Conservation (phyloP, 2,329 filamentous ascomycete species). For the Chrysosporium queenslandicum region DNA sequence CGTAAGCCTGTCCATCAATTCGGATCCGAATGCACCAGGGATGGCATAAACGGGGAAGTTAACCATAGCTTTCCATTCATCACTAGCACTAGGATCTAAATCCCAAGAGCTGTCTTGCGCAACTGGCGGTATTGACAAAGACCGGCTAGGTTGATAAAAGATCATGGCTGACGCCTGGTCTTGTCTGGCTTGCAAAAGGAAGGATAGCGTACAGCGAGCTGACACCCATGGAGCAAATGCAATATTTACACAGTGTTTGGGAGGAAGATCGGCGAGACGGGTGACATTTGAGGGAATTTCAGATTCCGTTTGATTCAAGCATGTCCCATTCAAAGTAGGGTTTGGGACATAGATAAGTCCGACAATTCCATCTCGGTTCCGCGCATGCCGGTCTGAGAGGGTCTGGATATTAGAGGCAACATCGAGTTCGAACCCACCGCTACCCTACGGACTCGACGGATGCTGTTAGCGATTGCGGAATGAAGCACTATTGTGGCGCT, state of each 20-base stretch:
- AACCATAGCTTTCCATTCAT: constrained; percentile 60
- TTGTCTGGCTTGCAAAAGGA: constrained; percentile 53
- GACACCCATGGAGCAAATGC: constrained; percentile 82
- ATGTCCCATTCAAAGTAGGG: constrained; percentile 49
- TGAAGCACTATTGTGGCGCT: not conserved
- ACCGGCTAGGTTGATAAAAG: constrained; percentile 44
- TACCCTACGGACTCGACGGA: not conserved
- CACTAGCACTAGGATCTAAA: constrained; percentile 56
- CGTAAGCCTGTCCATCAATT: constrained; percentile 61
- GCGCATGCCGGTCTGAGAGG: constrained; percentile 50
- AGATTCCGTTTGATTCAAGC: constrained; percentile 51
- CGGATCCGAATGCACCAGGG: constrained; percentile 53
- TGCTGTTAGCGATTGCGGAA: not conserved
- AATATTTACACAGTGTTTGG: constrained; percentile 59
- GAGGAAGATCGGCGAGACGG: constrained; percentile 55
- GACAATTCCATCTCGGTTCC: constrained; percentile 52
- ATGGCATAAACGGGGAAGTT: constrained; percentile 77
- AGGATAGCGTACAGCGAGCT: constrained; percentile 60
- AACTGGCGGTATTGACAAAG: constrained; percentile 53
- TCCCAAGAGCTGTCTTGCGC: constrained; percentile 58
- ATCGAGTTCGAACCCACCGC: constrained; percentile 26
- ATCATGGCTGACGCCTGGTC: constrained; percentile 51
- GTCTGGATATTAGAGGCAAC: constrained; percentile 57
- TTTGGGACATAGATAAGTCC: constrained; percentile 81
- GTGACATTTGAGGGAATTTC: constrained; percentile 69